Evolutionary conservation across 495 filamentous ascomycete species (phyloP).

Genomic region (Hypoxylon lienhwacheense): DNA sequence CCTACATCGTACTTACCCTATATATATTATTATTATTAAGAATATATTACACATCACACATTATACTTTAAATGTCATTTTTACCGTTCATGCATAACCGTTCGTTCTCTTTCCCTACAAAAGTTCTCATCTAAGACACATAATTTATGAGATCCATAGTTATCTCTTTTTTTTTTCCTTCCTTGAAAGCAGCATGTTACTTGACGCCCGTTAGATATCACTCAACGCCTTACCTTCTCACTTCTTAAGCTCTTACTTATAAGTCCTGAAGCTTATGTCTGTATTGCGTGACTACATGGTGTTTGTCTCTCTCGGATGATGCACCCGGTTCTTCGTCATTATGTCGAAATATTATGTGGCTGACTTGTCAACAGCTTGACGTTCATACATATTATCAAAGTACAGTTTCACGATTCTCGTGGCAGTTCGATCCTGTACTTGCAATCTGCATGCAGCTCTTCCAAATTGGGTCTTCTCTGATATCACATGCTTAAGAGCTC

Average conservation of each 20-base stretch:
- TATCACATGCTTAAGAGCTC: slow-evolving; percentile 5
- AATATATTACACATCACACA: too few species aligned
- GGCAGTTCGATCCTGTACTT: slow-evolving; percentile 19
- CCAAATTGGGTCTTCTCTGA: slow-evolving; percentile 5
- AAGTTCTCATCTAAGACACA: slow-evolving; percentile 20
- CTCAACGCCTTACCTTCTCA: too few species aligned
- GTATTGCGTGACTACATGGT: too few species aligned
- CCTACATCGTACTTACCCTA: too few species aligned
- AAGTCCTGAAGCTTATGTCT: too few species aligned
- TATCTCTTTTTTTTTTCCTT: neutral
- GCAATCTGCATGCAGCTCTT: slow-evolving; percentile 29
- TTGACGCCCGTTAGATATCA: slow-evolving; percentile 22
- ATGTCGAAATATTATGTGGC: neutral
- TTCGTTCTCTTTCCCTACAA: neutral
- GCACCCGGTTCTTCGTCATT: slow-evolving; percentile 30
- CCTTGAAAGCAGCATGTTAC: slow-evolving; percentile 20
- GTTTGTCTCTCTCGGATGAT: slow-evolving; percentile 32
- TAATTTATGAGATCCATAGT: slow-evolving; percentile 2
- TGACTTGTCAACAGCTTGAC: slow-evolving; percentile 20
- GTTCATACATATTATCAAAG: too few species aligned
- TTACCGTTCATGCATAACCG: slow-evolving; percentile 7
- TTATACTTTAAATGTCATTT: too few species aligned
- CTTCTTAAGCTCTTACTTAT: too few species aligned
- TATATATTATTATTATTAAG: too few species aligned
- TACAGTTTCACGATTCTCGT: neutral